Percentiles rank a stretch among this genome's conserved stretches.
phyloP scores from a whole-genome alignment of 306 rosid genomes.

The Psophocarpus tetragonolobus region DNA sequence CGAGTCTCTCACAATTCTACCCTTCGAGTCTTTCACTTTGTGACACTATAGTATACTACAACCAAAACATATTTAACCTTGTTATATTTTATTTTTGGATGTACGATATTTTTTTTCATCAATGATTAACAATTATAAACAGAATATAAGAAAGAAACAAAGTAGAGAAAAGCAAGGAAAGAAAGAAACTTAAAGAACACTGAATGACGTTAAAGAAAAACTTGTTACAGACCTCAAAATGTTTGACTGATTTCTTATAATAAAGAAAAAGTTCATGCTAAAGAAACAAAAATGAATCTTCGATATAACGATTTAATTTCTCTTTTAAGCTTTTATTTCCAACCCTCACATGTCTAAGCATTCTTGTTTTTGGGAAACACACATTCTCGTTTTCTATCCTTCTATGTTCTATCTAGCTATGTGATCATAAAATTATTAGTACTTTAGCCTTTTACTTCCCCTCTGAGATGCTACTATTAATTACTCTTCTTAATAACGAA shows the following conservation, averaged over 20 bases:
- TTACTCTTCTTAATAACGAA: not conserved
- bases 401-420: not conserved
- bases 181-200: conserved; percentile 28
- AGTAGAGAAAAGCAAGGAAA: conserved; percentile 2
- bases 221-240: conserved; percentile 17
- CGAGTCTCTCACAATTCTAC: not conserved
- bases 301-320: conserved; percentile 1
- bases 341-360: not conserved
- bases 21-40: not conserved
- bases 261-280: not conserved
- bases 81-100: not conserved
- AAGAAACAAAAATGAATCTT: conserved; percentile 15
- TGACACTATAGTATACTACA: not conserved
- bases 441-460: not conserved
- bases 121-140: not conserved
- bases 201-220: conserved; percentile 3
- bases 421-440: not conserved
- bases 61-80: not conserved
- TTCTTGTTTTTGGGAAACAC: not conserved
- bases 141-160: not conserved
- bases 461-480: too few relatives aligned
- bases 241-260: not conserved
- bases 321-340: conserved; percentile 3
- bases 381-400: not conserved
- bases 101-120: not conserved